A percentile compares a stretch with the other conserved stretches of the same genome.
These are phyloP conservation scores for Acanthamoeba castellanii DNA, from an alignment of 208 protist species.

Conservation along the genomic window DNA sequence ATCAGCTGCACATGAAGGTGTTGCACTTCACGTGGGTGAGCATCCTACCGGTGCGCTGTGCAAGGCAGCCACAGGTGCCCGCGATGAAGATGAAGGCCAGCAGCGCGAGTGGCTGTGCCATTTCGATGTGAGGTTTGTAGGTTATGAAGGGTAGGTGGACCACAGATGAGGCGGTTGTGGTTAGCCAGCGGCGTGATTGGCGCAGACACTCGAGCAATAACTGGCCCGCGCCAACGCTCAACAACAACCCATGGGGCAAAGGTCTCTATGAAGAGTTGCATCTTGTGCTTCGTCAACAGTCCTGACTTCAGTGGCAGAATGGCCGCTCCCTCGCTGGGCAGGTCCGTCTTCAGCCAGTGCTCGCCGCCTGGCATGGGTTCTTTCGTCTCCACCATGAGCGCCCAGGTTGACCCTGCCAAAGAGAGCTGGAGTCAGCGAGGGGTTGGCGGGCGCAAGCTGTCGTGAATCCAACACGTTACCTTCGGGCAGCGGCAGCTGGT, in stretches of 20 bases:
- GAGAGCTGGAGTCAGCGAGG: background rate
- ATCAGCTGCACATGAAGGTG: no score
- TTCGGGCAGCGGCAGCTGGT: slow-evolving; percentile 49
- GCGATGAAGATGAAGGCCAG: no score
- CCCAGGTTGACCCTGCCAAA: background rate
- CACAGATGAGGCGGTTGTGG: no score
- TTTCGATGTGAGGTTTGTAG: no score
- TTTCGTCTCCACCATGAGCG: slow-evolving; percentile 61
- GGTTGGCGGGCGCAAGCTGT: no score
- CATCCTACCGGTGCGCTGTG: no score
- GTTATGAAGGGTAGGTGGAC: no score
- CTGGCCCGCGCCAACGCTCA: no score
- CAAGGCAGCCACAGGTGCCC: background rate
- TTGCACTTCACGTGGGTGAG: no score
- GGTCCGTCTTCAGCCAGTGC: slow-evolving; percentile 48
- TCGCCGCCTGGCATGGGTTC: slow-evolving; percentile 42
- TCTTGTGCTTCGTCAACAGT: background rate
- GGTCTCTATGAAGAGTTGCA: slow-evolving; percentile 45
- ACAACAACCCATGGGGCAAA: background rate
- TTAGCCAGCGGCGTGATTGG: no score
- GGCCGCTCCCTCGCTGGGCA: background rate
- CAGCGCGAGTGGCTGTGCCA: no score
- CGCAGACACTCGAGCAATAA: no score
- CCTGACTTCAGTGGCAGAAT: slow-evolving; percentile 52
- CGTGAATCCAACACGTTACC: background rate